phyloP scores from a whole-genome alignment of 1,284 basidiomycete genomes.

The Schizophyllum commune region DNA sequence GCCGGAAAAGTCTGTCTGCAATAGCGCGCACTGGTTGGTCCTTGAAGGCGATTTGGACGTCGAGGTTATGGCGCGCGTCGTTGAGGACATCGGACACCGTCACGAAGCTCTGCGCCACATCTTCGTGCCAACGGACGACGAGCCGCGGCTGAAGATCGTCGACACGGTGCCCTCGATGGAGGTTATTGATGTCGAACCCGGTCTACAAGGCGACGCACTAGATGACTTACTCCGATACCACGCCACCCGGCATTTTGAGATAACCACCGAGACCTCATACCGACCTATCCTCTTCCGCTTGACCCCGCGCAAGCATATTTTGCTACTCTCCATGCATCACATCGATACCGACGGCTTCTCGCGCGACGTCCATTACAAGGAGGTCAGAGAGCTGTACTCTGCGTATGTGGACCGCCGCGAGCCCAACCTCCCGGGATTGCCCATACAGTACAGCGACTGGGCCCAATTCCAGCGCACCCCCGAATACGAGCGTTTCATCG shows the following conservation, averaged over 20 bases:
- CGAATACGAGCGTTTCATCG: not conserved
- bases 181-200: not conserved
- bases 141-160: not conserved
- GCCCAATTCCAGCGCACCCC: conserved; percentile 1
- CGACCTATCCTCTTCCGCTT: not conserved
- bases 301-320: not conserved
- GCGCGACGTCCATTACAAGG: not conserved
- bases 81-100: not conserved
- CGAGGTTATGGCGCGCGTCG: not conserved
- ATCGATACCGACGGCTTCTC: conserved; percentile 1
- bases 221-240: not conserved
- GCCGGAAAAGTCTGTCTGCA: not conserved
- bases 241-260: not conserved
- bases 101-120: conserved; percentile 1
- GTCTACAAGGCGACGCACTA: not conserved
- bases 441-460: not conserved
- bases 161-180: not conserved
- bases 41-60: not conserved
- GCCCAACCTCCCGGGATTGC: not conserved
- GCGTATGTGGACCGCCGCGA: not conserved
- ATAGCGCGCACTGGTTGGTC: not conserved
- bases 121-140: not conserved
- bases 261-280: not conserved
- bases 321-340: conserved; percentile 2
- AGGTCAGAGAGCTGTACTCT: not conserved